A percentile compares a stretch with the other conserved stretches of the same genome.
These are phyloP conservation scores for Colletotrichum agaves DNA, from an alignment of 2,329 filamentous ascomycete genomes.

Conservation along the genomic window DNA sequence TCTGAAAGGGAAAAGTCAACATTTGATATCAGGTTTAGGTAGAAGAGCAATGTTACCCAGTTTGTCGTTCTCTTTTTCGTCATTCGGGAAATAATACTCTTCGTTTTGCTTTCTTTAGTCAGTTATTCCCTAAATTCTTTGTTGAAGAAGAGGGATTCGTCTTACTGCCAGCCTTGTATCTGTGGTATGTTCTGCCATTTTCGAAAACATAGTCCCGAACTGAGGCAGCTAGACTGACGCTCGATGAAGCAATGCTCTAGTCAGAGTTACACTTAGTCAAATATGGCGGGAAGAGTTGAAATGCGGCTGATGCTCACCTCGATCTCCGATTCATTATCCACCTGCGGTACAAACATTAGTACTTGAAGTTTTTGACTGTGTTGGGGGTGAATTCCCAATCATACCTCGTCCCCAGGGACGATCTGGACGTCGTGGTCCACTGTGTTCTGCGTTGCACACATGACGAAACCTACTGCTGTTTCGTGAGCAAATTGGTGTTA, in stretches of 20 bases:
- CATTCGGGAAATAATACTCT: neutral
- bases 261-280: too few relatives aligned
- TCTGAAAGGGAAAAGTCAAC: too few relatives aligned
- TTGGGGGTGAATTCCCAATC: too few relatives aligned
- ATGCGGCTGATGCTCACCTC: neutral
- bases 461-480: neutral
- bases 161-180: conserved; percentile 36
- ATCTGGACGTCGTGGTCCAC: conserved; percentile 12
- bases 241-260: conserved; percentile 37
- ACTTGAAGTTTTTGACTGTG: too few relatives aligned
- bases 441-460: neutral
- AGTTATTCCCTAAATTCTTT: neutral
- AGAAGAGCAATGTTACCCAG: conserved; percentile 41
- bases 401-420: neutral
- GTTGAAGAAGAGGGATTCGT: too few relatives aligned
- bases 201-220: conserved; percentile 37
- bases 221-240: conserved; percentile 46
- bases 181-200: conserved; percentile 1
- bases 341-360: too few relatives aligned
- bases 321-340: neutral
- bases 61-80: neutral
- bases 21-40: neutral
- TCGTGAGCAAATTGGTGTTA: neutral
- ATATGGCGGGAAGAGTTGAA: neutral
- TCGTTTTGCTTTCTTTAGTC: too few relatives aligned